A percentile compares a stretch with the other conserved stretches of the same genome.
phyloP scores from a whole-genome alignment of 352 stramenopile genomes.

The Phytophthora hybrid region DNA sequence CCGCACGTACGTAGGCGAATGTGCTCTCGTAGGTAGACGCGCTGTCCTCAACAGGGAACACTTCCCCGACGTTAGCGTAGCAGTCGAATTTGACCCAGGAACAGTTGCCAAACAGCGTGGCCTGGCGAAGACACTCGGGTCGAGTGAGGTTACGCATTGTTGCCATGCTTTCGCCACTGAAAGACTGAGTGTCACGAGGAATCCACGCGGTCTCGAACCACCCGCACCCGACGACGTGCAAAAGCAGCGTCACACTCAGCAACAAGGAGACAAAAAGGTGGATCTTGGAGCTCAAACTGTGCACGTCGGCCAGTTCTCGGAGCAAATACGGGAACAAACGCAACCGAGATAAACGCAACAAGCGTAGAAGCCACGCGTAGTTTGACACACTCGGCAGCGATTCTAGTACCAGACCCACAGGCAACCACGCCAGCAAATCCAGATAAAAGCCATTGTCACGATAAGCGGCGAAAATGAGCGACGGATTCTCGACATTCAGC shows the following conservation, averaged over 20 bases:
- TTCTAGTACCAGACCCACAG: conserved; percentile 50
- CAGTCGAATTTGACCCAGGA: conserved; percentile 72
- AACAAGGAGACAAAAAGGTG: conserved; percentile 49
- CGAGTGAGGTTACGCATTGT: not conserved
- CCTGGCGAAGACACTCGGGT: conserved; percentile 54
- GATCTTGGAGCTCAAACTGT: conserved; percentile 60
- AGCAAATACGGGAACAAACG: conserved; percentile 47
- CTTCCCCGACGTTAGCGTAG: conserved; percentile 54
- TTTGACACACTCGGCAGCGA: conserved; percentile 14
- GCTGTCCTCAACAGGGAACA: conserved; percentile 50
- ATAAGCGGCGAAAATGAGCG: conserved; percentile 62
- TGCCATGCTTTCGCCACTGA: not conserved
- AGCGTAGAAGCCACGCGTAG: conserved; percentile 53
- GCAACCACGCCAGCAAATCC: conserved; percentile 52
- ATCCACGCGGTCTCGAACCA: conserved; percentile 66
- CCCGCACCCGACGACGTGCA: conserved; percentile 58
- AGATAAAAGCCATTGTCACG: conserved; percentile 56
- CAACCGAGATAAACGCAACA: conserved; percentile 51
- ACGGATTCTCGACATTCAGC: conserved; percentile 53
- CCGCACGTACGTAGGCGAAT: conserved; percentile 66
- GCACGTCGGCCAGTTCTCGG: conserved; percentile 54
- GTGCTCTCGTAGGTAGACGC: conserved; percentile 38
- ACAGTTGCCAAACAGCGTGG: conserved; percentile 57
- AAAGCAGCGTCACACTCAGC: conserved; percentile 47
- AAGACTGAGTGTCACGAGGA: not conserved